Base-by-base conservation (phyloP, 2,329 filamentous ascomycete genomes). In the Paraconiothyrium sp. region DNA sequence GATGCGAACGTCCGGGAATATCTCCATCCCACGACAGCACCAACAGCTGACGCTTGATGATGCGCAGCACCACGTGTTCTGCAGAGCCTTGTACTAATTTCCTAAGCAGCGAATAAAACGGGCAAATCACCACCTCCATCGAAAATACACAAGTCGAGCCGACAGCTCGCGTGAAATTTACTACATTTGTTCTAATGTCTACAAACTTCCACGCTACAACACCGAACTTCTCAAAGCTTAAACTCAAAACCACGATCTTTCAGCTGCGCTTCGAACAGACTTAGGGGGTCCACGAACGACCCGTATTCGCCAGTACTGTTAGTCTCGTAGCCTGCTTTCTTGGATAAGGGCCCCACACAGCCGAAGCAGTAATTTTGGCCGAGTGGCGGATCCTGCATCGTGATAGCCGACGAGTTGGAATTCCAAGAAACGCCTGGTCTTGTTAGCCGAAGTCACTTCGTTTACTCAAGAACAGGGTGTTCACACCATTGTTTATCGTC, bases 301-400 rank as follows among this genome's bases (percentile, higher is more conserved):
- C 59, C 55, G 34, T 52, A 49, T 30, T 37, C 49, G 24, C 50
- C 51, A 56, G 54, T 57, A 10, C 61, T 57, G 37, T 58, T 58
- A 1, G 35, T 60, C 32, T 48, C 55, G 16, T 48, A 43, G n/a
- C 47, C 44, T 10, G 9, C 43, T 30, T 43, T 58, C 35, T 27
- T 37, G n/a, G 52, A 59, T 20, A 44, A 44, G 9, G 54, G 48
- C n/a, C 62, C 62, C n/a, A 61, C 47, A 34, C 62, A 59, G 7
- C 62, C 58, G 35, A 64, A 58, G 46, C 59, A 64, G 44, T 57
- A 61, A 16, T 61, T 61, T 35, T 61, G 54, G 2, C 62, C 59
- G 13, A 58, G 20, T 3, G 61, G 54, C 20, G 61, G 58, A 30
- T 54, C 50, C 46, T 61, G 44, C 32, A 61, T 61, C 27, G 22